These are phyloP conservation scores for Sclerotinia sclerotiorum DNA, from an alignment of 2,329 filamentous ascomycete species.

Conservation along the genomic window DNA sequence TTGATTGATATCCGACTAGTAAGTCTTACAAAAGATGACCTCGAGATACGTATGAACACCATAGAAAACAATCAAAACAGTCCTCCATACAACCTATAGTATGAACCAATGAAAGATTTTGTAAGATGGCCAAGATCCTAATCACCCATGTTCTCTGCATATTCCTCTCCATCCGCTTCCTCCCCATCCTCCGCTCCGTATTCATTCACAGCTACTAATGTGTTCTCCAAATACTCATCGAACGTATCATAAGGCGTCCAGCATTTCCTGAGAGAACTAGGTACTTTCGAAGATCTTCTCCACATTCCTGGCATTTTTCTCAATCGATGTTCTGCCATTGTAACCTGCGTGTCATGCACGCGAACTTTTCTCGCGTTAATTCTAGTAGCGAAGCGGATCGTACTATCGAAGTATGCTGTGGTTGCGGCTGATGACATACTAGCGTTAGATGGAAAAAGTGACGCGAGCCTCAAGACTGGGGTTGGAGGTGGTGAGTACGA, in stretches of 20 bases:
- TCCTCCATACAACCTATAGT: not conserved
- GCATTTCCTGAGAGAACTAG: slow-evolving; percentile 4
- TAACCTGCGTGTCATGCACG: not conserved
- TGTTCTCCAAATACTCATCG: slow-evolving; percentile 5
- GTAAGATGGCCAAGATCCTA: not conserved
- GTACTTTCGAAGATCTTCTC: not conserved
- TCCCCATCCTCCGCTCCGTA: not conserved
- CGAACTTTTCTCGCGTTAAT: slow-evolving; percentile 12
- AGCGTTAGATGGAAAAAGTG: not conserved
- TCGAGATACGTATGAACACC: not conserved
- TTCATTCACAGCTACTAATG: slow-evolving; percentile 1
- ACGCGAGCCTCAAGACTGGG: not conserved
- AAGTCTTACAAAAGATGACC: not conserved
- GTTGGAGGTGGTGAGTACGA: slow-evolving; percentile 8
- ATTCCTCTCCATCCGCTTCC: not conserved
- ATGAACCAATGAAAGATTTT: not conserved
- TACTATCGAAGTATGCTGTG: not conserved
- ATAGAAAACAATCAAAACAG: not conserved
- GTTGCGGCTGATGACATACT: not conserved
- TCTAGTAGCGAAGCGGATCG: not conserved
- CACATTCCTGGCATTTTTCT: not conserved
- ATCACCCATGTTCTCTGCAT: not conserved
- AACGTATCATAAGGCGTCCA: slow-evolving; percentile 9
- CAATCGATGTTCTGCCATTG: not conserved
- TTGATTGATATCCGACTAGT: not conserved